phyloP scores from a whole-genome alignment of 1,284 basidiomycete genomes.

The Puccinia sorghi region DNA sequence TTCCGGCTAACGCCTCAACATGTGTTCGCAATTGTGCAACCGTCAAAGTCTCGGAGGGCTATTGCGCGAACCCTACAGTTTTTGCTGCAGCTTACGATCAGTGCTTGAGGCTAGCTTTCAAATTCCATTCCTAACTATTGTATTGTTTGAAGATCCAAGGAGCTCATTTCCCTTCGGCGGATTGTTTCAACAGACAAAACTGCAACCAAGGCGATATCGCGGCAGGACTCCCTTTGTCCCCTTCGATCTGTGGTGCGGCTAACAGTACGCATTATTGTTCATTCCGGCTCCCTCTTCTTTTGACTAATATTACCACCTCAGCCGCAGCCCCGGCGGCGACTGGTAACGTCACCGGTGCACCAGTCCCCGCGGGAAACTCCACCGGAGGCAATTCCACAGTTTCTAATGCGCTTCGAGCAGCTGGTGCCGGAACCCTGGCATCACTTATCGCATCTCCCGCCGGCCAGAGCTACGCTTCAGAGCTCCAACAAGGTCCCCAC shows the following conservation, averaged over 20 bases:
- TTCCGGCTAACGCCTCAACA: constrained; percentile 10
- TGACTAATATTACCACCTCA: not conserved
- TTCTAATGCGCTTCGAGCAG: constrained; percentile 31
- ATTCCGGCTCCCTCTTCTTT: not conserved
- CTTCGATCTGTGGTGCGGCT: constrained; percentile 20
- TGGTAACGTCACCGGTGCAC: constrained; percentile 10
- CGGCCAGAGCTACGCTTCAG: constrained; percentile 14
- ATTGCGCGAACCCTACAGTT: constrained; percentile 27
- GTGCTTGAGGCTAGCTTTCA: constrained; percentile 29
- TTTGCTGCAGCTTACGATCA: constrained; percentile 23
- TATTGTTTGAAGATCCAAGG: not conserved
- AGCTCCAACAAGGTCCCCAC: constrained; percentile 33
- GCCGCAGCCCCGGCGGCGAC: not conserved
- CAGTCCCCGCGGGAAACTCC: not conserved
- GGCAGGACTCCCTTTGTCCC: constrained; percentile 8
- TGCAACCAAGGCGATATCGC: constrained; percentile 15
- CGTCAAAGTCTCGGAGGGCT: constrained; percentile 41
- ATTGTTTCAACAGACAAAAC: constrained; percentile 24
- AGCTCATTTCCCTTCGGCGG: not conserved
- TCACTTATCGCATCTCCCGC: constrained; percentile 2
- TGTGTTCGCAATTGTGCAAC: constrained; percentile 42
- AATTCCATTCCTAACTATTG: not conserved
- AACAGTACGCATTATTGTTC: not conserved
- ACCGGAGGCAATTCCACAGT: constrained; percentile 11
- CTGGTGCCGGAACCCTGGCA: constrained; percentile 26